These are phyloP conservation scores for Gamsiella multidivaricata DNA, from an alignment of 192 early-diverging fungal genomes.

Conservation along the genomic window DNA sequence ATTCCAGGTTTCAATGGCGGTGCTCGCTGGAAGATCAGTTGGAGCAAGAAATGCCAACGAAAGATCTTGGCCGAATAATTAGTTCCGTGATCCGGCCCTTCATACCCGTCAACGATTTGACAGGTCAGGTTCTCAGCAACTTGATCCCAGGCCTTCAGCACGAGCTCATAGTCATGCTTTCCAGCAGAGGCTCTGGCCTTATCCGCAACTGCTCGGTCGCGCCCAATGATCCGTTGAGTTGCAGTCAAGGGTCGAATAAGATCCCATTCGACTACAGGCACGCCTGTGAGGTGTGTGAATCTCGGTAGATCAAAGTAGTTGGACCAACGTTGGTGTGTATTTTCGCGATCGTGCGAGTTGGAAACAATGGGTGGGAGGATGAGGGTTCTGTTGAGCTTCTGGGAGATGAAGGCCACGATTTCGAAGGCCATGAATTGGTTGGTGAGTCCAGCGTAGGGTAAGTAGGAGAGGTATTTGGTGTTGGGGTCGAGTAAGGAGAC, in stretches of 20 bases:
- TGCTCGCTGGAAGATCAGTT: background rate
- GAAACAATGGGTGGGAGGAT: conserved; percentile 43
- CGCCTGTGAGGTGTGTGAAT: conserved; percentile 27
- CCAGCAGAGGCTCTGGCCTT: too few species aligned
- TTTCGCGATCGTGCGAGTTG: conserved; percentile 33
- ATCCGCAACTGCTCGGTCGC: conserved; percentile 3
- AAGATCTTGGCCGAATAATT: conserved; percentile 20
- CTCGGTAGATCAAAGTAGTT: conserved; percentile 19
- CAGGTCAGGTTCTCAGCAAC: conserved; percentile 30
- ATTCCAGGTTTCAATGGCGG: background rate
- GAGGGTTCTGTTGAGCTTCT: conserved; percentile 32
- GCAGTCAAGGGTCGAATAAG: conserved; percentile 25
- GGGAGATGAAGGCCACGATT: conserved; percentile 7
- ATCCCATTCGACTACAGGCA: conserved; percentile 34
- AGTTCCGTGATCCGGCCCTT: background rate
- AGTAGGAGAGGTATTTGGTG: conserved; percentile 27
- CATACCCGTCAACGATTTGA: conserved; percentile 24
- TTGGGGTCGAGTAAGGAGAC: conserved; percentile 21
- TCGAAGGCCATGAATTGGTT: conserved; percentile 44
- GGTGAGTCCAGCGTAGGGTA: conserved; percentile 45
- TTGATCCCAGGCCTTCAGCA: conserved; percentile 2
- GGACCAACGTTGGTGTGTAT: conserved; percentile 38
- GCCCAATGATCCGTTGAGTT: conserved; percentile 17
- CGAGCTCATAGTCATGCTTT: background rate
- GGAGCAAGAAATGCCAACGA: conserved; percentile 27